Percentiles rank a stretch among this genome's conserved stretches.
These are phyloP conservation scores for Kregervanrija pseudodelftensis DNA, from an alignment of 805 yeast genomes.

Conservation along the genomic window DNA sequence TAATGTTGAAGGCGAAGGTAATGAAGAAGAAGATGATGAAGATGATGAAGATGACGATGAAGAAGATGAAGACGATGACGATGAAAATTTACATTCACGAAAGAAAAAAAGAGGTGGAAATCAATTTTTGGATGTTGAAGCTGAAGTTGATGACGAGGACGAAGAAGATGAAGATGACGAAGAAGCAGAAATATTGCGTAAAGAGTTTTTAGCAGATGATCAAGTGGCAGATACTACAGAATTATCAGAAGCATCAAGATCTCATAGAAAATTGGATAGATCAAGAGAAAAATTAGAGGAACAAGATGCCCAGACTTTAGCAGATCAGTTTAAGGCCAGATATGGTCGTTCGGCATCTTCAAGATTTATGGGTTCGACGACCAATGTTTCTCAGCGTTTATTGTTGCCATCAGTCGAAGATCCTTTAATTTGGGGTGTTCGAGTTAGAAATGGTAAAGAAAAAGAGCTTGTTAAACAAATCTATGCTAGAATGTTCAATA, in stretches of 20 bases:
- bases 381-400: conserved; percentile 86
- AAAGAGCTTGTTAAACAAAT: conserved; percentile 82
- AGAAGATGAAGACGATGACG: conserved; percentile 52
- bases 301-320: conserved; percentile 90
- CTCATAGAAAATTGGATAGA: conserved; percentile 88
- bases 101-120: conserved; percentile 54
- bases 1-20: conserved; percentile 9
- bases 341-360: conserved; percentile 81
- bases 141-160: conserved; percentile 97
- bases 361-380: conserved; percentile 77
- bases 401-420: conserved; percentile 93
- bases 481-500: conserved; percentile 75
- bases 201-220: conserved; percentile 75
- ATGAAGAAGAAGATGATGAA: conserved; percentile 23
- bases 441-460: conserved; percentile 90
- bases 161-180: conserved; percentile 92
- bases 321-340: conserved; percentile 84
- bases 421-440: conserved; percentile 92
- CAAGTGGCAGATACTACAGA: conserved; percentile 36
- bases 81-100: conserved; percentile 42
- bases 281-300: conserved; percentile 76
- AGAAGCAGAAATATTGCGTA: conserved; percentile 82
- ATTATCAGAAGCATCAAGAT: conserved; percentile 50
- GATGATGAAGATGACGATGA: conserved; percentile 38
- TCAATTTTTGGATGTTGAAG: conserved; percentile 96